These are phyloP conservation scores for Globisporangium polare DNA, from an alignment of 352 stramenopile genomes.

Conservation along the genomic window DNA sequence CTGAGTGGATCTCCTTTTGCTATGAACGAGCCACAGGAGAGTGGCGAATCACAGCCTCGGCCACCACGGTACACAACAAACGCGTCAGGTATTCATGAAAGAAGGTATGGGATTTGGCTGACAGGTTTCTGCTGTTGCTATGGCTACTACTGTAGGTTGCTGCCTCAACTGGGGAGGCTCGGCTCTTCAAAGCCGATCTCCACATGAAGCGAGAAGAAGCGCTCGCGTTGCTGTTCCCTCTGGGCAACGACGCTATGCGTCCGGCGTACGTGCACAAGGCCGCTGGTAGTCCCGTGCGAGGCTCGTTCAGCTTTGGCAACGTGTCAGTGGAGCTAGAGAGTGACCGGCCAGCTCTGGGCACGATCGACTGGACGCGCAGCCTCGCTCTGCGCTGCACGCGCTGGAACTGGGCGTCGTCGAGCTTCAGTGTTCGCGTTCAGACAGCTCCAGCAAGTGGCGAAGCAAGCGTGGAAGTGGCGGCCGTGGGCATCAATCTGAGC, in stretches of 20 bases:
- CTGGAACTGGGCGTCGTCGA: constrained; percentile 41
- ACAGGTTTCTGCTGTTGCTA: not conserved
- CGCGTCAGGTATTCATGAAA: not conserved
- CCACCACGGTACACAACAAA: constrained; percentile 16
- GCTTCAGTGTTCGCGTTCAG: constrained; percentile 24
- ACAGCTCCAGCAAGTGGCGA: constrained; percentile 4
- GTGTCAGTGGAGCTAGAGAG: constrained; percentile 7
- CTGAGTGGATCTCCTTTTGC: constrained; percentile 27
- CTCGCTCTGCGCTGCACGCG: constrained; percentile 32
- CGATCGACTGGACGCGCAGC: constrained; percentile 43
- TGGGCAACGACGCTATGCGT: constrained; percentile 35
- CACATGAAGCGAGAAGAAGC: constrained; percentile 27
- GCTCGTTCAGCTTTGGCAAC: constrained; percentile 24
- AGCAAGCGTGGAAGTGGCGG: constrained; percentile 8
- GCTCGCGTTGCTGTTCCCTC: constrained; percentile 31
- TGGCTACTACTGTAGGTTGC: constrained; percentile 11
- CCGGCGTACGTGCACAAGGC: constrained; percentile 46
- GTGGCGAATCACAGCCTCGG: constrained; percentile 24
- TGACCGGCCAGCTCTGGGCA: constrained; percentile 17
- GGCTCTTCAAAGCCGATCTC: constrained; percentile 20
- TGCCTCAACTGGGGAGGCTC: constrained; percentile 6
- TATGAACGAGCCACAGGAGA: constrained; percentile 16
- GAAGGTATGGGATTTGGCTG: not conserved
- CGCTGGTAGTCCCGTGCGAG: constrained; percentile 24
- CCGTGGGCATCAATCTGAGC: constrained; percentile 45